Evolutionary conservation across 441 rosid species (phyloP), one percentile per base, ranked within the genome.

Genomic region (Mallotus repandus): DNA sequence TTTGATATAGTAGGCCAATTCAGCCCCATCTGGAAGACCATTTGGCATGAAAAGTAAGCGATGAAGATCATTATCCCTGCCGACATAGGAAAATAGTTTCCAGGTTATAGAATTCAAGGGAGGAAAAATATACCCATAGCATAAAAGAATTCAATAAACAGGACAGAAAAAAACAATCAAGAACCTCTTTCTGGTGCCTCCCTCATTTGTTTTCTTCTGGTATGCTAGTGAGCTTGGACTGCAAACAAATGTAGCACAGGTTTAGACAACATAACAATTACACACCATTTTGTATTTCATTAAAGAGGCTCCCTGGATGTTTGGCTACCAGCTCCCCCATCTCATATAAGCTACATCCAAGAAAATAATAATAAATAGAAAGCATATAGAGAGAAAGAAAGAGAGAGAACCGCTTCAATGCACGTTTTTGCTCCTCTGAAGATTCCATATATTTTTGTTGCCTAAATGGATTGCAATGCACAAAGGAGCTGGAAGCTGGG

Each of bases 61-160:
- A 73, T 96, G 99, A 70, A 91, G 86, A 84, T 92, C 97, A 84
- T 96, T 91, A 78, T 96, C 99, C 87, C 98, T 96, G 76, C 70
- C 63, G 77, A 70, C 50, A 76, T 19, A 75, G 22, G 59, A 9
- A 53, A 72, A 38, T 18, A 70, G 55, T 41, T 46, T 43, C 16
- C 66, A 72, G 15, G 56, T 64, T 22, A 68, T 46, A 43, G 29
- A 60, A 71, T 57, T 72, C 61, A 55, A 58, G 16, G 55, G 16
- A 63, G 76, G 45, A 38, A 16, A 43, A 61, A 19, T 48, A 29
- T 59, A 21, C 9, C 58, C 71, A 19, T 5, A 67, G 63, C 50
- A 35, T 29, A 57, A 67, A 55, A 62, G 50, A n/a, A 46, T 49
- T 58, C 45, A 73, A n/a, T 9, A 72, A 46, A 63, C 74, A 75